phyloP scores from a whole-genome alignment of 257 asterid genomes.

The Solanum sejunctum region DNA sequence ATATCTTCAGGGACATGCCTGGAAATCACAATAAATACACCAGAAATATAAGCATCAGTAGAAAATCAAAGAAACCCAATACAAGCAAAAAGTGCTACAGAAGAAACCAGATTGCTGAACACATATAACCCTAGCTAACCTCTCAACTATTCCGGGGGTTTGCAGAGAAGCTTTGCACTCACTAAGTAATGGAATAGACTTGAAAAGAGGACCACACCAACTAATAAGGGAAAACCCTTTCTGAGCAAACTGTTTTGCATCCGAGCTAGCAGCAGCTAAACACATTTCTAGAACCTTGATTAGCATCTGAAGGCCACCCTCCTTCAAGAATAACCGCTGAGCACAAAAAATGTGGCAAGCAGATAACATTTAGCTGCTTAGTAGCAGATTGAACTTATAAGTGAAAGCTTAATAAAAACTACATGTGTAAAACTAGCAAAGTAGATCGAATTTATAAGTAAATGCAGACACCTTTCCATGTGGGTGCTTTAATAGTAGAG shows the following conservation, averaged over 20 bases:
- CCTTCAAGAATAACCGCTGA: conserved; percentile 65
- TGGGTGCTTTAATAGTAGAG: conserved; percentile 81
- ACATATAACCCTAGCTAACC: conserved; percentile 30
- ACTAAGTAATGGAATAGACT: conserved; percentile 47
- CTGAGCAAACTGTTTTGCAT: conserved; percentile 38
- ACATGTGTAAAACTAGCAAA: background rate
- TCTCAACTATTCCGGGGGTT: conserved; percentile 30
- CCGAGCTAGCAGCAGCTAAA: conserved; percentile 30
- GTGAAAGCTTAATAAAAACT: background rate
- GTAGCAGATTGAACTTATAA: background rate
- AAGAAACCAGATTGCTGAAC: background rate
- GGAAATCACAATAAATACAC: conserved; percentile 11
- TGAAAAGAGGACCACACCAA: conserved; percentile 64
- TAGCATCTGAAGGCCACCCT: conserved; percentile 55
- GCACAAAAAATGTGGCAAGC: conserved; percentile 8
- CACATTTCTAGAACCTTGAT: conserved; percentile 59
- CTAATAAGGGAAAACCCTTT: conserved; percentile 32
- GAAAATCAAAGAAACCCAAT: background rate
- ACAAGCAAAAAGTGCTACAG: background rate
- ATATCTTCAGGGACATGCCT: conserved; percentile 40
- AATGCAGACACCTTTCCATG: conserved; percentile 58
- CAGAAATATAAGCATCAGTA: background rate
- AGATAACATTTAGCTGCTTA: conserved; percentile 3
- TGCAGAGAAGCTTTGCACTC: conserved; percentile 32
- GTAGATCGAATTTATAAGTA: background rate